Percentiles rank a stretch among this genome's conserved stretches.
Conservation (phyloP, 108 stramenopile species). For the Fragilariopsis cylindrus region DNA sequence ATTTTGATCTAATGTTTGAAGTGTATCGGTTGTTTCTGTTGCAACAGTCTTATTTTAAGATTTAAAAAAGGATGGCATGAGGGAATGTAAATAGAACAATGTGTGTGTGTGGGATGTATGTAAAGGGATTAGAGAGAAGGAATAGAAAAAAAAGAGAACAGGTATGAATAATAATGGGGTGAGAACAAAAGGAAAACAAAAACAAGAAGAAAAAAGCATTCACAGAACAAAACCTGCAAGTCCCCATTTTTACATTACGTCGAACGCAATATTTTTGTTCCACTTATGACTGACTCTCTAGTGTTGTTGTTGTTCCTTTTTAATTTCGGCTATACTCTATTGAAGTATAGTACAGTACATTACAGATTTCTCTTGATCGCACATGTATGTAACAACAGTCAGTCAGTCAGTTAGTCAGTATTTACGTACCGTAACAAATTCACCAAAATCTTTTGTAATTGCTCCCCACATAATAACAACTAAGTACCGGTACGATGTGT, state of each 20-base stretch:
- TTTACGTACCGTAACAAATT: constrained; percentile 48
- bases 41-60: constrained; percentile 29
- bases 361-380: too few relatives aligned
- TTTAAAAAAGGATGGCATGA: not conserved
- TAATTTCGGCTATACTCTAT: too few relatives aligned
- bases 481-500: too few relatives aligned
- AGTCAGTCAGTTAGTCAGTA: not conserved
- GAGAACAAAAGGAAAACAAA: constrained; percentile 1
- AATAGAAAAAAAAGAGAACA: not conserved
- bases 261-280: too few relatives aligned
- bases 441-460: constrained; percentile 44
- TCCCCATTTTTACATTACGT: too few relatives aligned
- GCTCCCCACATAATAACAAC: constrained; percentile 47
- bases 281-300: too few relatives aligned
- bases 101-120: not conserved
- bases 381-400: too few relatives aligned
- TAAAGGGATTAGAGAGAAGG: too few relatives aligned
- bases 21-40: constrained; percentile 33
- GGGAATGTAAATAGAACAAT: not conserved
- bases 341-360: too few relatives aligned
- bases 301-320: too few relatives aligned
- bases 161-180: not conserved
- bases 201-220: not conserved
- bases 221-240: too few relatives aligned
- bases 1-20: constrained; percentile 18